Conservation (phyloP, 768 basidiomycete species). For the Lentinula edodes region DNA sequence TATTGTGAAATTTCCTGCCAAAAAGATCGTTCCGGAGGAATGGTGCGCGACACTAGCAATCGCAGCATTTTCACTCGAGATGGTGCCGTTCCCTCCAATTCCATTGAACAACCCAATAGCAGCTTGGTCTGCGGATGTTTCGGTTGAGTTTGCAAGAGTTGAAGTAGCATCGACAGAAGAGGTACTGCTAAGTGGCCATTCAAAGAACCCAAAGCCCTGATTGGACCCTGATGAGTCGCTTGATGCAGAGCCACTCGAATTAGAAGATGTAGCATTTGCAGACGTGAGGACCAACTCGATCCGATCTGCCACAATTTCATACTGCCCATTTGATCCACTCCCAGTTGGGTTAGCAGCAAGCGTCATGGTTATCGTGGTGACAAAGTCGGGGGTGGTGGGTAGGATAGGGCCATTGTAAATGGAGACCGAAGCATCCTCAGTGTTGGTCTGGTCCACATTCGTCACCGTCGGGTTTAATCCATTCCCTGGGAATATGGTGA, state of each 20-base stretch:
- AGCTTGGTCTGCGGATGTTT: constrained; percentile 61
- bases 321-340: constrained; percentile 59
- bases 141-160: constrained; percentile 57
- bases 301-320: constrained; percentile 79
- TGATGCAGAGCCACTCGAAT: constrained; percentile 25
- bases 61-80: constrained; percentile 29
- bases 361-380: constrained; percentile 68
- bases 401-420: constrained; percentile 83
- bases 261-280: constrained; percentile 36
- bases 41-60: constrained; percentile 61
- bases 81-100: constrained; percentile 41
- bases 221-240: constrained; percentile 26
- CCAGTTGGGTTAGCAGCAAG: constrained; percentile 64
- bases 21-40: constrained; percentile 56
- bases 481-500: constrained; percentile 77
- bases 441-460: constrained; percentile 70
- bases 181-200: constrained; percentile 63
- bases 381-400: constrained; percentile 68
- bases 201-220: constrained; percentile 79
- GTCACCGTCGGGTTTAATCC: constrained; percentile 59
- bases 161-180: constrained; percentile 52
- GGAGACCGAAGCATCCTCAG: constrained; percentile 48
- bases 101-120: constrained; percentile 58
- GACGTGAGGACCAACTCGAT: constrained; percentile 76
- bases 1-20: constrained; percentile 75